A percentile compares a stretch with the other conserved stretches of the same genome.
Conservation (phyloP, 2,329 filamentous ascomycete species). For the Hysterium pulicare region DNA sequence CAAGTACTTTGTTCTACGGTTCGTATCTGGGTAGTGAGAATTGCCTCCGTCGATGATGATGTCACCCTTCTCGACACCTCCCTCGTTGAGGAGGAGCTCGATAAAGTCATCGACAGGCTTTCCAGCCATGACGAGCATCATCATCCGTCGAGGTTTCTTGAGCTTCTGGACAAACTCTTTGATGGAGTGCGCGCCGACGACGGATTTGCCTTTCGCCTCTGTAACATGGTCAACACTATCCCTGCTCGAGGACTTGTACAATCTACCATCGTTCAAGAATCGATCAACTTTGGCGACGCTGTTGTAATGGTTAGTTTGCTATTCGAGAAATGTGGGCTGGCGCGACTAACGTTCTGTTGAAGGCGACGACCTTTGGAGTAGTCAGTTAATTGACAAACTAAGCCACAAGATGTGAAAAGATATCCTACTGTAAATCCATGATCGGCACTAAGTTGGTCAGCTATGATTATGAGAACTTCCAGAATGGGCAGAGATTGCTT, state of each 20-base stretch:
- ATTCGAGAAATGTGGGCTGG: constrained; percentile 7
- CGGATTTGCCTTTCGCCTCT: constrained; percentile 71
- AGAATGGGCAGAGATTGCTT: constrained; percentile 21
- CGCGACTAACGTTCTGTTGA: constrained; percentile 75
- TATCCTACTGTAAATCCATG: constrained; percentile 74
- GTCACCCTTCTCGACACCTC: constrained; percentile 59
- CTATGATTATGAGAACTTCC: constrained; percentile 13
- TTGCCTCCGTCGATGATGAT: constrained; percentile 99
- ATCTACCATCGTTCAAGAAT: constrained; percentile 70
- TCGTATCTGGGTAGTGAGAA: constrained; percentile 98
- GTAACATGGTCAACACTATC: constrained; percentile 24
- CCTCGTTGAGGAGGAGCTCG: constrained; percentile 71
- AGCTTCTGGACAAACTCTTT: constrained; percentile 96
- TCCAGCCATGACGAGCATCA: constrained; percentile 98
- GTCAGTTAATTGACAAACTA: constrained; percentile 14
- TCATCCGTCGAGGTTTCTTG: constrained; percentile 93
- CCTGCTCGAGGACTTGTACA: neutral
- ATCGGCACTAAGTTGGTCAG: constrained; percentile 43
- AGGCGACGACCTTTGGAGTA: constrained; percentile 65
- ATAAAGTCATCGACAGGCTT: constrained; percentile 99
- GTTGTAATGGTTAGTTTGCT: constrained; percentile 19
- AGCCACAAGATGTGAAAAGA: neutral
- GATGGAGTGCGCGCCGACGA: constrained; percentile 88
- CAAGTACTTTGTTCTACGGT: constrained; percentile 92
- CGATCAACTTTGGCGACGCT: constrained; percentile 90